These are phyloP conservation scores for Galeopsis tetrahit DNA, from an alignment of 257 asterid genomes.

Conservation along the genomic window DNA sequence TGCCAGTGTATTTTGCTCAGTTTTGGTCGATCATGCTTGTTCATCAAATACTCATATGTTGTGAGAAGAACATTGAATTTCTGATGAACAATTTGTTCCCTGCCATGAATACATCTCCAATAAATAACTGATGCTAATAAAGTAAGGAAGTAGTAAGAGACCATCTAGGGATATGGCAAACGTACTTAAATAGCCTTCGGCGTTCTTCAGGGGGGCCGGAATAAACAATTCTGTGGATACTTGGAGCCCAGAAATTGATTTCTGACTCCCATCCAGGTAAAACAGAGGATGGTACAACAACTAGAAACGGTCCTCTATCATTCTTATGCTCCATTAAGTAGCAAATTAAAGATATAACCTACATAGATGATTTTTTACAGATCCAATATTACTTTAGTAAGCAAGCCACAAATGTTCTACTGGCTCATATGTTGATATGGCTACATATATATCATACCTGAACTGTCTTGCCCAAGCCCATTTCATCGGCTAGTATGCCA, in stretches of 20 bases:
- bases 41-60: constrained; percentile 97
- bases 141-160: constrained; percentile 22
- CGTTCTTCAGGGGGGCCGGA: constrained; percentile 99
- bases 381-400: constrained; percentile 27
- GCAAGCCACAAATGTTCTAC: constrained; percentile 24
- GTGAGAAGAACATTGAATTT: constrained; percentile 96
- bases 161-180: constrained; percentile 21
- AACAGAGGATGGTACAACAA: constrained; percentile 98
- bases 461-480: constrained; percentile 99
- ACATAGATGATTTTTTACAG: constrained; percentile 36
- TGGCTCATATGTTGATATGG: constrained; percentile 9
- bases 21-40: constrained; percentile 98
- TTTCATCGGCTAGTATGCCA: constrained; percentile 99
- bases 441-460: constrained; percentile 61
- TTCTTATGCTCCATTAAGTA: constrained; percentile 92
- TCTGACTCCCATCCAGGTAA: constrained; percentile 98
- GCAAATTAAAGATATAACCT: constrained; percentile 97
- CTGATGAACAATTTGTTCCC: constrained; percentile 92
- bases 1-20: constrained; percentile 95
- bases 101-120: constrained; percentile 50
- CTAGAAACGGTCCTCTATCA: constrained; percentile 98
- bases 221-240: constrained; percentile 82
- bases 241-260: constrained; percentile 93
- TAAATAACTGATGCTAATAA: constrained; percentile 28
- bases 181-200: constrained; percentile 88